Evolutionary conservation across 352 stramenopile genomes (phyloP).

Genomic region (Globisporangium paroecandrum): DNA sequence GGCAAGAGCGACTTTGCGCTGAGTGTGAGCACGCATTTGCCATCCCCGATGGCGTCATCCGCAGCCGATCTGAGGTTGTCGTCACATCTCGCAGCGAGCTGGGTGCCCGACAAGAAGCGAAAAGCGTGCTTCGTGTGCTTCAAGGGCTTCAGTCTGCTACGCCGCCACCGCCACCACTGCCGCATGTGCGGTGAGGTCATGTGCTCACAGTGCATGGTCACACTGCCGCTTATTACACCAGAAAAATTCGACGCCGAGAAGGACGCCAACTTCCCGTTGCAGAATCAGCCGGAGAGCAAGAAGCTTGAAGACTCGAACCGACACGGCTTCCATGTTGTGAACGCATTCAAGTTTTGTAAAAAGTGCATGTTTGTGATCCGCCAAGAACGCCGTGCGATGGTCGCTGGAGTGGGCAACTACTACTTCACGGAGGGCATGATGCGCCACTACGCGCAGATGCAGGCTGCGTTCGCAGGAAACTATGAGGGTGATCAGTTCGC

Average conservation of each 20-base stretch:
- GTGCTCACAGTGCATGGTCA: conserved; percentile 67
- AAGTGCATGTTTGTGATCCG: conserved; percentile 56
- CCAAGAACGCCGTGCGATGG: conserved; percentile 57
- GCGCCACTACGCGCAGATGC: conserved; percentile 36
- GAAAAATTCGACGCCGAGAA: conserved; percentile 13
- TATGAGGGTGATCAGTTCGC: conserved; percentile 19
- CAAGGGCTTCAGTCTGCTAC: conserved; percentile 63
- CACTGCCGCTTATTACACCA: conserved; percentile 48
- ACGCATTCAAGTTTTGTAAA: conserved; percentile 70
- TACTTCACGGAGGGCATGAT: conserved; percentile 46
- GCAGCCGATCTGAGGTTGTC: conserved; percentile 8
- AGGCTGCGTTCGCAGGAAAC: conserved; percentile 17
- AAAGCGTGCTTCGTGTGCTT: conserved; percentile 68
- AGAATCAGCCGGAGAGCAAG: conserved; percentile 41
- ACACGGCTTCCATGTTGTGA: conserved; percentile 58
- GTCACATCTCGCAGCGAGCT: conserved; percentile 32
- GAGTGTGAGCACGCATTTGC: conserved; percentile 34
- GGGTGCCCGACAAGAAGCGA: conserved; percentile 55
- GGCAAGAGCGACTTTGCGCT: conserved; percentile 12
- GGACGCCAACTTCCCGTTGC: conserved; percentile 22
- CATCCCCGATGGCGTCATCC: conserved; percentile 24
- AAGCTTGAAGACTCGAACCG: conserved; percentile 31
- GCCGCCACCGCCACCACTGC: conserved; percentile 66
- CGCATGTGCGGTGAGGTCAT: conserved; percentile 83
- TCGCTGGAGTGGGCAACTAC: conserved; percentile 42